These are phyloP conservation scores for Phytopythium delawarense DNA, from an alignment of 352 stramenopile species.

Conservation along the genomic window DNA sequence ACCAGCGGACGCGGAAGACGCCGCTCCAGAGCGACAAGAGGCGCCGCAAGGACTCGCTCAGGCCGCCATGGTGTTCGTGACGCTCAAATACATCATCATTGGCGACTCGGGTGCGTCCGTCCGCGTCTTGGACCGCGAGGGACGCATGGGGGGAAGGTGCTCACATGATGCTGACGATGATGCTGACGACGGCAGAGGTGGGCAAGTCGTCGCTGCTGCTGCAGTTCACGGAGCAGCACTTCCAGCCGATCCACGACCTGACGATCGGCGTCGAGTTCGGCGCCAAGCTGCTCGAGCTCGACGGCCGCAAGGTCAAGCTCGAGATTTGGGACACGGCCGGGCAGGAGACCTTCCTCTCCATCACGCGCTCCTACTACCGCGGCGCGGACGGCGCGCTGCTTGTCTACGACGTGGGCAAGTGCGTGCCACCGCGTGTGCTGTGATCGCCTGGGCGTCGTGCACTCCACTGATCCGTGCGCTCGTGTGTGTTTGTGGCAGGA, in stretches of 20 bases:
- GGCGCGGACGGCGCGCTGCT: conserved; percentile 84
- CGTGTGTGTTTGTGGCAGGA: conserved; percentile 13
- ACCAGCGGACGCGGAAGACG: not conserved
- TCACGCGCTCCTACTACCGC: conserved; percentile 88
- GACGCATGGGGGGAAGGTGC: no score
- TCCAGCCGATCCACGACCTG: conserved; percentile 87
- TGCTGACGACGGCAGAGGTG: conserved; percentile 39
- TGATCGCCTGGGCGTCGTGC: not conserved
- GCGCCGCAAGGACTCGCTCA: not conserved
- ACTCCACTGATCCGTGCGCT: not conserved
- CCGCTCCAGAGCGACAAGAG: not conserved
- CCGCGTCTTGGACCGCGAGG: no score
- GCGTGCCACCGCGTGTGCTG: not conserved
- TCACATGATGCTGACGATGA: not conserved
- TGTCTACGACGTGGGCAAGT: conserved; percentile 82
- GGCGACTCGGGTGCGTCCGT: conserved; percentile 54
- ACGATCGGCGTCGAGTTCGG: conserved; percentile 92
- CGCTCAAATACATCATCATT: conserved; percentile 90
- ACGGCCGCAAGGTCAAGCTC: conserved; percentile 84
- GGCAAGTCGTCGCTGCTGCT: conserved; percentile 89
- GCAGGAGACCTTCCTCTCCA: conserved; percentile 88
- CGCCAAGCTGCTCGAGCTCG: conserved; percentile 80
- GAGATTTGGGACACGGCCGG: conserved; percentile 92
- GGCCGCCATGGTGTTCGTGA: conserved; percentile 78
- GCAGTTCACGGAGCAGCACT: conserved; percentile 90